Base-by-base conservation (phyloP, 2,329 filamentous ascomycete genomes). In the Talaromyces albobiverticillius region DNA sequence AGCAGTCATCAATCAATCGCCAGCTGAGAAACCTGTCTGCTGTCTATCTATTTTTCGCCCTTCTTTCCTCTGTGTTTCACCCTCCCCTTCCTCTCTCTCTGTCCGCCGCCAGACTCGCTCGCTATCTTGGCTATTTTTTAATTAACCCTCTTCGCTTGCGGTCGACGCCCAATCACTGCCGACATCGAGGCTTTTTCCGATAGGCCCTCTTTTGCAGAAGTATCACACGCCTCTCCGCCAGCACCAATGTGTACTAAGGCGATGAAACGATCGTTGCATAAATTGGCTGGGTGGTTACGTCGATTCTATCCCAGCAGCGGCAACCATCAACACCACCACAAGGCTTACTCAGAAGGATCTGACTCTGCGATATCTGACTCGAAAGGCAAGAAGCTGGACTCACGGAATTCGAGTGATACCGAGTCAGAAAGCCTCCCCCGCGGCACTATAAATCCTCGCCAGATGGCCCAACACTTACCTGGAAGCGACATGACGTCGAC, bases 251-350 rank as follows among this genome's bases (percentile, higher is more conserved):
- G 32, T 23, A 48, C 36, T 38, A 45, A 26, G 18, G 45, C 31
- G 29, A 49, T 53, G 50, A 16, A 16, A 23, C 26, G 40, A 34
- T 32, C 54, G 40, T 40, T 56, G 32, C 38, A 40, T 38, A 48
- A 49, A 53, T 53, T 49, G 29, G 31, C 45, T 31, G 32, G 9
- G 25, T 55, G 47, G 53, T 43, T 55, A 9, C 53, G 47, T 51
- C 47, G 47, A 13, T 16, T 51, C 34, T 50, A 31, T 32, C 38
- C 47, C 29, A 13, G 41, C 34, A 29, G 47, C 29, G 5, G 25
- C 22, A 16, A 11, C 34, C 34, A 40, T 26, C 23, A 36, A 26
- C 25, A 25, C 22, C 42, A 32, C 10, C 16, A 23, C 22, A 32
- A 46, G n/a, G 4, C 29, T 46, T 29, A n/a, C 25, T 46, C 49